Evolutionary conservation across 2,329 filamentous ascomycete species (phyloP).

Genomic region (Drechslerella coelobrocha): DNA sequence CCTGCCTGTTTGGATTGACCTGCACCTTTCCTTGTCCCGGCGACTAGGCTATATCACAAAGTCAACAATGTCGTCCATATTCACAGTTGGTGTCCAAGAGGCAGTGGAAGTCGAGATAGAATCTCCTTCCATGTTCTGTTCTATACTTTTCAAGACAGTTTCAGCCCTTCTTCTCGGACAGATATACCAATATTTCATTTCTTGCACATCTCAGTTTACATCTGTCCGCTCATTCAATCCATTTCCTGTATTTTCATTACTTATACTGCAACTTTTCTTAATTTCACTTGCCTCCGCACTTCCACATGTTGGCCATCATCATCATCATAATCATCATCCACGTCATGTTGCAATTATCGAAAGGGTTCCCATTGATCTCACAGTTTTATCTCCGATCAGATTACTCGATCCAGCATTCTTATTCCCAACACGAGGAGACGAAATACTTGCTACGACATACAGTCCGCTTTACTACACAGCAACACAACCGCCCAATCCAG

Average conservation of each 20-base stretch:
- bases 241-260: slow-evolving; percentile 1
- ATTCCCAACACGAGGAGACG: background rate
- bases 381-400: slow-evolving; percentile 2
- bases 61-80: too few species aligned
- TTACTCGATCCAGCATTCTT: background rate
- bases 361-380: slow-evolving; percentile 19
- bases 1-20: too few species aligned
- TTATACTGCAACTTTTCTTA: slow-evolving; percentile 20
- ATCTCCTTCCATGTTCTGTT: background rate
- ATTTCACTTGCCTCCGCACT: slow-evolving; percentile 15
- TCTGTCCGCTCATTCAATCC: background rate
- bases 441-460: slow-evolving; percentile 9
- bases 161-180: too few species aligned
- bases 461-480: background rate
- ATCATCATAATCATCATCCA: slow-evolving; percentile 2
- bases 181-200: background rate
- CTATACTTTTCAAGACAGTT: background rate
- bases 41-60: too few species aligned
- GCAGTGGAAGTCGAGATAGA: too few species aligned
- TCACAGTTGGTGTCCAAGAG: too few species aligned
- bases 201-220: background rate
- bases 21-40: too few species aligned
- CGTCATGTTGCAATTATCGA: slow-evolving; percentile 11
- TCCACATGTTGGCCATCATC: slow-evolving; percentile 4
- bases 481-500: slow-evolving; percentile 4